These are phyloP conservation scores for Fusarium sp. DNA, from an alignment of 2,329 filamentous ascomycete genomes.

Conservation along the genomic window DNA sequence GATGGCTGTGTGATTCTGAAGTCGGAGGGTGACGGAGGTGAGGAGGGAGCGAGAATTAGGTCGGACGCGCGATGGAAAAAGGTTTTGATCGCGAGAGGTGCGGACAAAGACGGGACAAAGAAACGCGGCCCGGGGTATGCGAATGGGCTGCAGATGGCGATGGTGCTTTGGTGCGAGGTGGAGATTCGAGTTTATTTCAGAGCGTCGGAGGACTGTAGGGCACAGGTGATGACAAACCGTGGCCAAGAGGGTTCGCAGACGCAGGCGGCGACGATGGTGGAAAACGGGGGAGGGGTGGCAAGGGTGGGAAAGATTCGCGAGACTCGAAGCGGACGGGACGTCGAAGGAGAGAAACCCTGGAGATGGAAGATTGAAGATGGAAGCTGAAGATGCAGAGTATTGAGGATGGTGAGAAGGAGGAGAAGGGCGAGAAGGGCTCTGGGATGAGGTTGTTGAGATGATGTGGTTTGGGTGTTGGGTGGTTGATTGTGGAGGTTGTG, in stretches of 20 bases:
- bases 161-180: constrained; percentile 26
- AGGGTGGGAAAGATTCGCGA: constrained; percentile 24
- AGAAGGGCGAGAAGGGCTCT: constrained; percentile 18
- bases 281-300: constrained; percentile 40
- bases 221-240: constrained; percentile 39
- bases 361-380: constrained; percentile 14
- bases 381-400: constrained; percentile 22
- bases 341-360: constrained; percentile 29
- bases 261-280: constrained; percentile 31
- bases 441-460: constrained; percentile 33
- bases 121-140: constrained; percentile 6
- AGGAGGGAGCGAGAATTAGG: constrained; percentile 33
- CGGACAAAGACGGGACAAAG: constrained; percentile 15
- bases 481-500: constrained; percentile 25
- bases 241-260: constrained; percentile 36
- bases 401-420: constrained; percentile 17
- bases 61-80: constrained; percentile 32
- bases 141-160: constrained; percentile 25
- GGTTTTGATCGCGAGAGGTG: constrained; percentile 31
- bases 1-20: constrained; percentile 40
- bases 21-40: constrained; percentile 18
- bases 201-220: constrained; percentile 29
- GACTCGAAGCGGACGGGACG: constrained; percentile 17
- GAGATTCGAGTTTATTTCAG: constrained; percentile 12
- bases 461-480: constrained; percentile 29